A percentile compares a stretch with the other conserved stretches of the same genome.
Evolutionary conservation across 2,329 filamentous ascomycete species (phyloP).

Genomic region (Colletotrichum sansevieriae): DNA sequence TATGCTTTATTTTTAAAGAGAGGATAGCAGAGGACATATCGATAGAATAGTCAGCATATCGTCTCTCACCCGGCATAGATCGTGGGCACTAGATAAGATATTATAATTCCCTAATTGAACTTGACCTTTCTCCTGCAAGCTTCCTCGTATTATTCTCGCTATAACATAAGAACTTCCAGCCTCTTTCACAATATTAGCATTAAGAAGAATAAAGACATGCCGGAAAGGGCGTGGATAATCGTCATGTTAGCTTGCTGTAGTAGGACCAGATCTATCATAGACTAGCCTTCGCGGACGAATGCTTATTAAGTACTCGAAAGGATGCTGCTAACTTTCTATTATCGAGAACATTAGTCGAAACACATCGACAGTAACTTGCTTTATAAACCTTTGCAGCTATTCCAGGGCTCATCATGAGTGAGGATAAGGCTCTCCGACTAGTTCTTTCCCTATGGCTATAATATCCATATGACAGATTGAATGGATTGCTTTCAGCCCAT

Average conservation of each 20-base stretch:
- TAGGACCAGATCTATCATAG: slow-evolving; percentile 1
- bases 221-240: not conserved
- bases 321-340: not conserved
- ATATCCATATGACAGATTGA: not conserved
- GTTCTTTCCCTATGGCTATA: not conserved
- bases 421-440: not conserved
- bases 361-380: not conserved
- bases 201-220: not conserved
- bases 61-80: not conserved
- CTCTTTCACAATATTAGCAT: not conserved
- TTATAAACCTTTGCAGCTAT: slow-evolving; percentile 1
- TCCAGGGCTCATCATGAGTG: not conserved
- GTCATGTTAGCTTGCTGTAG: not conserved
- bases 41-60: not conserved
- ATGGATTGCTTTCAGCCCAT: not conserved
- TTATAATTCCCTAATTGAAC: slow-evolving; percentile 5
- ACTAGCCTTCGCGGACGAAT: not conserved
- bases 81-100: not conserved
- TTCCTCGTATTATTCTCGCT: not conserved
- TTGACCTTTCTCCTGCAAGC: not conserved
- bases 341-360: not conserved
- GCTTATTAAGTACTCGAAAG: not conserved
- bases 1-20: not conserved
- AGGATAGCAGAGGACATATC: not conserved
- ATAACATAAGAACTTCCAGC: not conserved